Evolutionary conservation across 2,329 filamentous ascomycete genomes (phyloP), one percentile per base, ranked within the genome.

Genomic region (Colletotrichum trifolii): DNA sequence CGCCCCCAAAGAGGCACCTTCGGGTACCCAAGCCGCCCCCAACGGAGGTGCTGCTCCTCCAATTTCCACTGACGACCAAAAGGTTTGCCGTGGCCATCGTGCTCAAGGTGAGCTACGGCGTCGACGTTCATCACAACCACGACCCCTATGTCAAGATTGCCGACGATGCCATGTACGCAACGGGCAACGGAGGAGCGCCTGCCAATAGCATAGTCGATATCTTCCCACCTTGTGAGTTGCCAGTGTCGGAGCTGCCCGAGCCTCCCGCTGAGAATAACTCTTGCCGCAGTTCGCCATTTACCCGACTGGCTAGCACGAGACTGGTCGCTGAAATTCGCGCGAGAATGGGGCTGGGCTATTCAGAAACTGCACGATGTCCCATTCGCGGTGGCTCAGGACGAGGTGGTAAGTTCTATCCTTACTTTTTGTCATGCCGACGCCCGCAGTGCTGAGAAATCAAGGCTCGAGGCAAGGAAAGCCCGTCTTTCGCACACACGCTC

Each of bases 141-240:
- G 73, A 76, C 49, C 72, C 73, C 5, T 74, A 73, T 35, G 70
- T 71, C 49, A 64, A 67, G 45, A 71, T 71, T 60, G 66, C 69
- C 25, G 56, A 67, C 15, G 69, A 69, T 52, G 71, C 68, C 49
- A 72, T 70, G 46, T 57, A 69, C 15, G 67, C 61, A 15, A 73
- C 71, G 73, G 76, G 64, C 68, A 78, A 73, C 33, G 72, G 72
- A 13, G 72, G 71, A 17, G 69, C 73, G 38, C 73, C 74, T 12
- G 74, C 73, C 15, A 73, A 73, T 48, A 81, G 78, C 2, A 72
- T 82, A 2, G 79, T 84, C 12, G 83, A 85, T 69, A 77, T 82
- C 66, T 83, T 85, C 56, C 83, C 83, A 0, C 72, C 77, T 12
- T 73, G 74, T 76, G 70, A 59, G 69, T 52, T 25, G 13, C 34